phyloP scores from a whole-genome alignment of 2,329 filamentous ascomycete species.

The Lachnellula hyalina region DNA sequence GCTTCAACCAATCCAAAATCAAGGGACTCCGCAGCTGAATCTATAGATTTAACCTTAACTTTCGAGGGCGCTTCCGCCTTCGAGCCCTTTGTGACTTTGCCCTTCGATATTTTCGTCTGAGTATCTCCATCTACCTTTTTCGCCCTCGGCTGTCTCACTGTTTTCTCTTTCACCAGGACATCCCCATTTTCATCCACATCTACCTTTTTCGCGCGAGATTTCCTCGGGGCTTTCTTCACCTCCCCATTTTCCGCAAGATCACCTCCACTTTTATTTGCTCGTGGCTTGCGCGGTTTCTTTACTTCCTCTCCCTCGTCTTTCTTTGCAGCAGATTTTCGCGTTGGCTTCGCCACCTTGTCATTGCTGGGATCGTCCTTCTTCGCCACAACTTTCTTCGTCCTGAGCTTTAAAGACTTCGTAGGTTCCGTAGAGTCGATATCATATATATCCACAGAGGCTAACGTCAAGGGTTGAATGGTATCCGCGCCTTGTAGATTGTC shows the following conservation, averaged over 20 bases:
- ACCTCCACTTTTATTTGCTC: constrained; percentile 21
- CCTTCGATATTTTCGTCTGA: constrained; percentile 31
- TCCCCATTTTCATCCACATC: constrained; percentile 5
- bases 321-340: constrained; percentile 13
- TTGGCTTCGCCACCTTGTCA: constrained; percentile 22
- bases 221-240: constrained; percentile 10
- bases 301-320: constrained; percentile 16
- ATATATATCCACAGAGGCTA: constrained; percentile 13
- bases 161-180: constrained; percentile 15
- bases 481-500: constrained; percentile 4
- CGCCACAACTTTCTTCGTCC: constrained; percentile 1
- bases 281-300: constrained; percentile 18
- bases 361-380: not conserved
- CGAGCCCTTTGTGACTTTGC: constrained; percentile 31
- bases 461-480: not conserved
- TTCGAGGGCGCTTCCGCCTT: constrained; percentile 12
- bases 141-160: constrained; percentile 19
- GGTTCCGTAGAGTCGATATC: constrained; percentile 23
- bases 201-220: constrained; percentile 20
- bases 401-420: constrained; percentile 26
- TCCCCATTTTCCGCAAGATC: not conserved
- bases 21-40: constrained; percentile 7
- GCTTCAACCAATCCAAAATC: constrained; percentile 36
- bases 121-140: constrained; percentile 26
- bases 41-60: not conserved